These are phyloP conservation scores for Solanum pinnatisectum DNA, from an alignment of 257 asterid genomes.

Conservation along the genomic window DNA sequence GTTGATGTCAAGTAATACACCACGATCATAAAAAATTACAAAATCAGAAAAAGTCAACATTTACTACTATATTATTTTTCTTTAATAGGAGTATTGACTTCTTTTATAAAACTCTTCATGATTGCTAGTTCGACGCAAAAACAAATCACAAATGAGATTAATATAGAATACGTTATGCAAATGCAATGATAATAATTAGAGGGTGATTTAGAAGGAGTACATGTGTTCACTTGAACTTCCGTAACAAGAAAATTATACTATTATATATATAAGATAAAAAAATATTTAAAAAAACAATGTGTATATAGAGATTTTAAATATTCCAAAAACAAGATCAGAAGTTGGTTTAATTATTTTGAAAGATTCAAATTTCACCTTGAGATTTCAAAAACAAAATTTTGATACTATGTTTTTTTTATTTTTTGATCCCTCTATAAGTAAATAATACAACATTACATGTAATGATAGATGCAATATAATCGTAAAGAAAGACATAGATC, in stretches of 20 bases:
- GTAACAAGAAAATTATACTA: too few relatives aligned
- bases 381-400: too few relatives aligned
- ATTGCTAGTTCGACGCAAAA: neutral
- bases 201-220: too few relatives aligned
- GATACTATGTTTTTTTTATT: accelerated
- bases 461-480: too few relatives aligned
- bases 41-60: neutral
- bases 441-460: too few relatives aligned
- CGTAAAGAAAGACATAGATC: neutral
- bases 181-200: neutral
- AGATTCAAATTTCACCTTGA: neutral
- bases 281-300: too few relatives aligned
- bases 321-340: neutral
- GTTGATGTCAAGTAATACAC: neutral
- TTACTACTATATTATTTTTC: neutral
- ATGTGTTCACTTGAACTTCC: too few relatives aligned
- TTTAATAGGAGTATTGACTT: neutral
- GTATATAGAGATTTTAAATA: too few relatives aligned
- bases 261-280: too few relatives aligned
- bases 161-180: neutral
- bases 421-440: too few relatives aligned
- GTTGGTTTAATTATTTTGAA: too few relatives aligned
- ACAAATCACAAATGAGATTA: neutral
- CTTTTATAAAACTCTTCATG: neutral
- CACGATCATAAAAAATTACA: neutral